Base-by-base conservation (phyloP, 345 rosid genomes). In the Diplotaxis tenuifolia region DNA sequence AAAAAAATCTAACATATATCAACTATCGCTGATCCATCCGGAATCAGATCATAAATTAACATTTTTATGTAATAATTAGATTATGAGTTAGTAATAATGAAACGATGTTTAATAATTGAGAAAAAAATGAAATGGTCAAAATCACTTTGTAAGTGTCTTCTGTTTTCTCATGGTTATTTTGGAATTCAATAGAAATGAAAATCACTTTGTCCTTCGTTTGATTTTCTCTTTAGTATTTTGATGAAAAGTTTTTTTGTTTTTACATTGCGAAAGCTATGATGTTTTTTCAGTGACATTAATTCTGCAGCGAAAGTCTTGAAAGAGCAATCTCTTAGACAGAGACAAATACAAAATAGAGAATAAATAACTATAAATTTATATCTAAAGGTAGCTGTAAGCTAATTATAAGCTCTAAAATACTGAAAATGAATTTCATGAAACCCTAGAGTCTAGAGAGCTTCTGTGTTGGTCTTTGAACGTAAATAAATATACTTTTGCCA, bases 381-480 rank as follows among this genome's bases (percentile, higher is more conserved):
- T 25, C 28, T 25, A 29, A 29, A 29, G 34, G 34, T 29, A 29
- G 1, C 1, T 29, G 34, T 7, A 29, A 29, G 34, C 34, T 29
- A 29, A 29, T 29, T 29, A 7, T 18, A 47, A 47, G 5, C 8
- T 15, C n/a, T 16, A 47, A 15, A 16, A 47, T 15, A 21, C 53
- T 16, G 31, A 63, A 54, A 68, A 64, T 28, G 20, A 55, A 23
- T 40, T 22, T 19, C 59, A 56, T 47, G 75, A 70, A 70, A 64
- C 80, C 75, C 71, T 76, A 47, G 50, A 42, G 20, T 47, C 67
- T 64, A 76, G 65, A 47, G 61, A 70, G 65, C 64, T 75, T 62
- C 57, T 40, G 19, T 68, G 7, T 75, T 62, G 36, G 38, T 62
- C 64, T 62, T 52, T 67, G 11, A 68, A 19, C 56, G 57, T 60